Evolutionary conservation across 306 rosid species (phyloP), one percentile per base, ranked within the genome.

Genomic region (Heteromeles arbutifolia): DNA sequence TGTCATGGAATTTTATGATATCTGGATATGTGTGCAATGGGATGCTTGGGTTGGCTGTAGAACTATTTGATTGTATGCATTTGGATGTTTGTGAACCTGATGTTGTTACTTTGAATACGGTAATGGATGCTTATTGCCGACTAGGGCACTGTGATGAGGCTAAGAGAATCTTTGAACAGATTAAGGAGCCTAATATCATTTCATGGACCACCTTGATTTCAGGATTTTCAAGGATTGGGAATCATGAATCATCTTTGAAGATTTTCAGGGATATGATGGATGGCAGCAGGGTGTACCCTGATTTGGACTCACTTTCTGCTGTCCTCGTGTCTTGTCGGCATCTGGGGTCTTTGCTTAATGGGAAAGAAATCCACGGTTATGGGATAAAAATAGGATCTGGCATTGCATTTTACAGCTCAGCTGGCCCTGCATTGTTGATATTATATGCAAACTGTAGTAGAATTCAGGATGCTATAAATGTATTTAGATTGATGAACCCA

Each of bases 141-240:
- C 77, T 81, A 81, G 83, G 87, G 22, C 67, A 45, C 0, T 76
- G 75, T 44, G n/a, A 64, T 11, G 81, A 78, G 56, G 91, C 87
- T 10, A 70, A 13, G 9, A 72, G 52, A 77, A 69, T 83, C 11
- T 85, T 87, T 32, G 39, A 61, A n/a, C 78, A 70, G 53, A 85
- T 85, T 65, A 57, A 83, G 74, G 72, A 70, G 48, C 87, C 91
- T 66, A 85, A 76, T 77, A 68, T 85, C 67, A 80, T 85, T 45
- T 87, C 87, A 11, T 87, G 87, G 86, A 87, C 91, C 64, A 83
- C 79, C 12, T 67, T 87, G 72, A 83, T 81, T 61, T 66, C 78
- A 3, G 87, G 91, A 74, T 83, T 81, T 65, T 56, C 81, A 18
- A 37, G 70, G 70, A 63, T 62, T 54, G 83, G 82, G 73, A 82